Evolutionary conservation across 371 early-diverging fungal genomes (phyloP).

Genomic region (Apophysomyces variabilis): DNA sequence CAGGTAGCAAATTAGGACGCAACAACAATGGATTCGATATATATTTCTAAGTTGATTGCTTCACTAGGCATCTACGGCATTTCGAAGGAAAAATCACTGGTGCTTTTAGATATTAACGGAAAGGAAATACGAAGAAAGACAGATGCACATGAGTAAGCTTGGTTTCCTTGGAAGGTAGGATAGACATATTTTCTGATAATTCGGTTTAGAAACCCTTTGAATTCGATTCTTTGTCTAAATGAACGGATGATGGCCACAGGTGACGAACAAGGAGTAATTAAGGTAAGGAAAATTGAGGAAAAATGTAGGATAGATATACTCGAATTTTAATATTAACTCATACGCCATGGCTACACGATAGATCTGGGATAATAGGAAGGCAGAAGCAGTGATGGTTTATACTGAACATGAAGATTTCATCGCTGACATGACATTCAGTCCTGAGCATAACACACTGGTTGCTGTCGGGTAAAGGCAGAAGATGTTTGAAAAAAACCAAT

Average conservation of each 20-base stretch:
- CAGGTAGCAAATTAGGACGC: constrained; percentile 39
- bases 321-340: no score
- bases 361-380: constrained; percentile 87
- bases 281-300: constrained; percentile 41
- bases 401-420: constrained; percentile 88
- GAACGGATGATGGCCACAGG: constrained; percentile 85
- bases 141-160: constrained; percentile 76
- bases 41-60: background rate
- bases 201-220: constrained; percentile 67
- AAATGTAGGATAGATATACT: background rate
- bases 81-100: constrained; percentile 82
- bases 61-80: constrained; percentile 64
- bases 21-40: constrained; percentile 6
- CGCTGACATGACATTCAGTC: constrained; percentile 76
- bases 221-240: constrained; percentile 68
- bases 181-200: constrained; percentile 2
- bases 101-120: constrained; percentile 75
- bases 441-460: constrained; percentile 70
- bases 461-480: constrained; percentile 56
- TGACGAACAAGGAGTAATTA: constrained; percentile 89
- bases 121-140: constrained; percentile 59
- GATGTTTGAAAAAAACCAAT: background rate
- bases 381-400: constrained; percentile 70
- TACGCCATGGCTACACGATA: constrained; percentile 11
- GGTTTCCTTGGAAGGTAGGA: background rate